phyloP scores from a whole-genome alignment of 345 rosid genomes.

The Acer campestre region DNA sequence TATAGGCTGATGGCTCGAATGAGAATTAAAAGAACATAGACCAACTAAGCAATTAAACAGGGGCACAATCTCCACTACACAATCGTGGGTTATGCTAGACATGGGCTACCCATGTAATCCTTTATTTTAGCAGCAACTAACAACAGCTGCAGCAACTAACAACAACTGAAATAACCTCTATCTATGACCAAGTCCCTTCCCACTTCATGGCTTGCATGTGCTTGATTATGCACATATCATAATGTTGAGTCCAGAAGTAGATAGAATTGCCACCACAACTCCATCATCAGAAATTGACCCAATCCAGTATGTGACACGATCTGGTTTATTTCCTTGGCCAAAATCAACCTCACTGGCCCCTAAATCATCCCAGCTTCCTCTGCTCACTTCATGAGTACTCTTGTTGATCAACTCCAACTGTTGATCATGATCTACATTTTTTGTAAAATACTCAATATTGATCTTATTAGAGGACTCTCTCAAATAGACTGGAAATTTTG shows the following conservation, averaged over 20 bases:
- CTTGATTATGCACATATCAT: no score
- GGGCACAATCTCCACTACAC: no score
- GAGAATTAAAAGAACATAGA: no score
- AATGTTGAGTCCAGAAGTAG: constrained; percentile 14
- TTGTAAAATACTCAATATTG: constrained; percentile 38
- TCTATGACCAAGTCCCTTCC: no score
- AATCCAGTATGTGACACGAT: constrained; percentile 52
- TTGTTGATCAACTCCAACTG: background rate
- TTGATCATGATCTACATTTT: constrained; percentile 13
- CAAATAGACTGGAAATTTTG: constrained; percentile 38
- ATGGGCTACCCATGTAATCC: no score
- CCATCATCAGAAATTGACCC: constrained; percentile 38
- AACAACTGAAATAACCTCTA: no score
- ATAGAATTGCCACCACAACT: constrained; percentile 43
- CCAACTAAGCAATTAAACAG: no score
- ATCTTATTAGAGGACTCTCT: constrained; percentile 39
- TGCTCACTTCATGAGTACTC: background rate
- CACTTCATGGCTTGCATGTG: no score
- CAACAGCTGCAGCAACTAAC: no score
- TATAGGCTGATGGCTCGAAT: no score
- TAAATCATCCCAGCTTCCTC: constrained; percentile 39
- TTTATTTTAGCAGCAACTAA: no score
- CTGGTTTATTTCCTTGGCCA: constrained; percentile 37
- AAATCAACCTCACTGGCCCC: constrained; percentile 38
- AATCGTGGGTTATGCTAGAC: no score